phyloP scores from a whole-genome alignment of 306 rosid species.

The Gastrolobium villosum region DNA sequence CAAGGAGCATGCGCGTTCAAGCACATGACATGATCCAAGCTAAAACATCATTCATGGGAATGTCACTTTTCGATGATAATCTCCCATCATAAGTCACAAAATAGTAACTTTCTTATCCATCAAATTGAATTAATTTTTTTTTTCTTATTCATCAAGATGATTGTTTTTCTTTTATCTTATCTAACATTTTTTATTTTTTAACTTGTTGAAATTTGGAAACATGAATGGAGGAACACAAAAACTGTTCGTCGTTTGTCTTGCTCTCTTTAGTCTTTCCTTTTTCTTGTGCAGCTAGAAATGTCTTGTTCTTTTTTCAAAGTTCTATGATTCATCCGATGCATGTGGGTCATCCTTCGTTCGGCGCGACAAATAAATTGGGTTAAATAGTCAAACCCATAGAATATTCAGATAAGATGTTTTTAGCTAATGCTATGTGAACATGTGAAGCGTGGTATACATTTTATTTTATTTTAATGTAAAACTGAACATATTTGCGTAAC shows the following conservation, averaged over 20 bases:
- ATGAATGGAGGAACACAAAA: not conserved
- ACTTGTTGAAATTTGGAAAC: not conserved
- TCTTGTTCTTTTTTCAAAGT: not conserved
- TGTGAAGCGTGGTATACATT: not conserved
- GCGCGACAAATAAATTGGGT: constrained; percentile 7
- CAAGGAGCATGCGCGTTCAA: no score
- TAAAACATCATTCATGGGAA: no score
- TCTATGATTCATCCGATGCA: constrained; percentile 32
- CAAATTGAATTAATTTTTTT: no score
- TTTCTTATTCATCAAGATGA: no score
- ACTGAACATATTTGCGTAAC: no score
- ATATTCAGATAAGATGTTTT: not conserved
- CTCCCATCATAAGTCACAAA: no score
- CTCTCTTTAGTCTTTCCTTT: not conserved
- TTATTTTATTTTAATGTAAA: not conserved
- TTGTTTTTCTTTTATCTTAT: no score
- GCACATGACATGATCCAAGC: no score
- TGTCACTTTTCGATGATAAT: no score
- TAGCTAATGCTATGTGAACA: not conserved
- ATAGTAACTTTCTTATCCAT: no score
- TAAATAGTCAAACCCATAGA: not conserved
- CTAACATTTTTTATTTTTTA: not conserved
- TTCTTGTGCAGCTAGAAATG: constrained; percentile 10
- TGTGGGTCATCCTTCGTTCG: constrained; percentile 30
- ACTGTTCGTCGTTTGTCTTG: not conserved